Conservation (phyloP, 495 filamentous ascomycete species). For the Viridothelium virens region DNA sequence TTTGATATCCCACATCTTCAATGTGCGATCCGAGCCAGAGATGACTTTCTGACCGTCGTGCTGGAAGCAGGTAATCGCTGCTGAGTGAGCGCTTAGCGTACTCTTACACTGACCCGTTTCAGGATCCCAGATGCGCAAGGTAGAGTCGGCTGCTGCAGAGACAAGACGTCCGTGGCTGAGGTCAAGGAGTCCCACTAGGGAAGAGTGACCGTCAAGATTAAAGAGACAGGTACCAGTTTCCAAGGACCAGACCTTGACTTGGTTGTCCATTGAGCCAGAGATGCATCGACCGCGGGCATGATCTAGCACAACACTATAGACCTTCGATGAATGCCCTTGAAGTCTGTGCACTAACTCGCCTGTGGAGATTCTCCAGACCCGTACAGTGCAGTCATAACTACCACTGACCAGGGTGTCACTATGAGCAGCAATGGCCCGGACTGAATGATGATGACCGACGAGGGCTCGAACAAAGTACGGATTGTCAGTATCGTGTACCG, state of each 20-base stretch:
- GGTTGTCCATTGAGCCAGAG: constrained; percentile 95
- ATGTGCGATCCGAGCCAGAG: constrained; percentile 84
- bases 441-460: constrained; percentile 82
- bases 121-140: constrained; percentile 94
- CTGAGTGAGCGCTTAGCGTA: constrained; percentile 84
- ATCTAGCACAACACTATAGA: constrained; percentile 95
- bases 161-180: constrained; percentile 81
- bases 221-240: constrained; percentile 76
- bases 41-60: constrained; percentile 97
- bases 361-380: constrained; percentile 96
- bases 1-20: constrained; percentile 98
- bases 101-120: constrained; percentile 85
- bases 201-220: constrained; percentile 89
- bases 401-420: constrained; percentile 97
- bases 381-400: constrained; percentile 92
- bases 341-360: constrained; percentile 85
- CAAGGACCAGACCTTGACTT: constrained; percentile 98
- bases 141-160: constrained; percentile 91
- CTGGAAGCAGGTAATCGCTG: constrained; percentile 98
- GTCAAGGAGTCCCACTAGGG: constrained; percentile 86
- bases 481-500: constrained; percentile 74
- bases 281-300: constrained; percentile 90
- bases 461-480: constrained; percentile 89
- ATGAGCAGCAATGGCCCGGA: constrained; percentile 95
- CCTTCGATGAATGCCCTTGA: constrained; percentile 82